Evolutionary conservation across 2,329 filamentous ascomycete species (phyloP).

Genomic region (Ophiocordyceps camponoti-floridani): DNA sequence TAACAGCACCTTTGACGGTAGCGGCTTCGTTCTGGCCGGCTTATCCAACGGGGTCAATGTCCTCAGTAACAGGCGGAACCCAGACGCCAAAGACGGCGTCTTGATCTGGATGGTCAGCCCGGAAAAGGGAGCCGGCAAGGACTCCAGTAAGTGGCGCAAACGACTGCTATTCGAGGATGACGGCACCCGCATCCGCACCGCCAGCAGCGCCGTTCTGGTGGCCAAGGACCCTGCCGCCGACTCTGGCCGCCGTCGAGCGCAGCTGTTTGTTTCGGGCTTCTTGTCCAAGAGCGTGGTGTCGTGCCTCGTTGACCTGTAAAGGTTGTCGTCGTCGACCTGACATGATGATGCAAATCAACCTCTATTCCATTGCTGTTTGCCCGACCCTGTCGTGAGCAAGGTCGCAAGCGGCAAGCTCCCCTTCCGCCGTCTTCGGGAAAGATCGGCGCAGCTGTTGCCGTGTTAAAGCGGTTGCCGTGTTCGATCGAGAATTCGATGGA

Average conservation of each 20-base stretch:
- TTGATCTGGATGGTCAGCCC: conserved; percentile 24
- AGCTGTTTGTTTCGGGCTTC: conserved; percentile 41
- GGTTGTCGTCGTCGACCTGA: not conserved
- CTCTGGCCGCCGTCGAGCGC: conserved; percentile 26
- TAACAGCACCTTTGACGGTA: conserved; percentile 23
- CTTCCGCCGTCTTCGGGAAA: too few relatives aligned
- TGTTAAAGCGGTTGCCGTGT: too few relatives aligned
- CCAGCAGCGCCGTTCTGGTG: conserved; percentile 33
- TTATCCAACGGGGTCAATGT: conserved; percentile 23
- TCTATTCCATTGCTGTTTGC: too few relatives aligned
- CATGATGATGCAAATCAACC: not conserved
- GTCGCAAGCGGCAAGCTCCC: too few relatives aligned
- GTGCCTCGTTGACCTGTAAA: not conserved
- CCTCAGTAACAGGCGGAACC: conserved; percentile 9
- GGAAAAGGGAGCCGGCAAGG: not conserved
- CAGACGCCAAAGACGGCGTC: conserved; percentile 19
- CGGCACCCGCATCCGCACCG: conserved; percentile 26
- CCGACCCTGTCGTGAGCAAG: too few relatives aligned
- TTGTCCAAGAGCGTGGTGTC: conserved; percentile 24
- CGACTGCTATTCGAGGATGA: conserved; percentile 40
- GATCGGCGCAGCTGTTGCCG: too few relatives aligned
- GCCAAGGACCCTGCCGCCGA: conserved; percentile 28
- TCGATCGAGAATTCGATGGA: too few relatives aligned
- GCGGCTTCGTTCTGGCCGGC: conserved; percentile 34
- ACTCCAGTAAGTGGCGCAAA: conserved; percentile 18